Percentiles rank a stretch among this genome's conserved stretches.
Evolutionary conservation across 1,284 basidiomycete genomes (phyloP).

Genomic region (Heterobasidion parviporum): DNA sequence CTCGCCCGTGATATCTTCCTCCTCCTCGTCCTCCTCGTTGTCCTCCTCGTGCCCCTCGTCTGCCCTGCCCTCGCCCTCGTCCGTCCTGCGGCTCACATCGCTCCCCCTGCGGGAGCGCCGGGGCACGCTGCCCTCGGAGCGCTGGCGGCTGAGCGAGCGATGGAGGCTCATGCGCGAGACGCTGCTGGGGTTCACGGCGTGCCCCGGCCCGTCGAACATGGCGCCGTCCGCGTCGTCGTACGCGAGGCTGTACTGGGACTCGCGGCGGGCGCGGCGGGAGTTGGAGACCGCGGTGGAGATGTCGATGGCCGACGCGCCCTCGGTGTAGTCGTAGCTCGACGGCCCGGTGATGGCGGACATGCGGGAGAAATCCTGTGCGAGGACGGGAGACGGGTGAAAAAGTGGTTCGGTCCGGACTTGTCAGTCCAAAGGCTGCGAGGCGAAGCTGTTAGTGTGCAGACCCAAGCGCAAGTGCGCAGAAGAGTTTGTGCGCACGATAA

Average conservation of each 20-base stretch:
- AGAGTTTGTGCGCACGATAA: no score
- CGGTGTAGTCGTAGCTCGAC: constrained; percentile 61
- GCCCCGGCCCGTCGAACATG: constrained; percentile 73
- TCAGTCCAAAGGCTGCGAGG: no score
- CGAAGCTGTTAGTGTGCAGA: no score
- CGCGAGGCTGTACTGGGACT: constrained; percentile 57
- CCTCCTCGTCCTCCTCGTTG: constrained; percentile 15
- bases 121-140: constrained; percentile 36
- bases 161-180: constrained; percentile 68
- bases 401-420: no score
- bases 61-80: constrained; percentile 11
- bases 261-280: constrained; percentile 43
- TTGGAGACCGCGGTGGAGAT: constrained; percentile 51
- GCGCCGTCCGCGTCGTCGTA: constrained; percentile 50
- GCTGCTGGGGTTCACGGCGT: constrained; percentile 64
- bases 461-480: no score
- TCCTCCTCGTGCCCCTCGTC: constrained; percentile 16
- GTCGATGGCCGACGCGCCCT: constrained; percentile 71
- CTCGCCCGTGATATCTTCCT: constrained; percentile 13
- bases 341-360: constrained; percentile 5
- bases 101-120: constrained; percentile 40
- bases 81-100: constrained; percentile 29
- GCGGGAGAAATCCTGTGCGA: no score
- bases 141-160: constrained; percentile 32
- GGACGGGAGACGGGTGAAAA: no score